Percentiles rank a stretch among this genome's conserved stretches.
Evolutionary conservation across 202 grass and related monocot species (phyloP).

Genomic region (Carex sylvatica): DNA sequence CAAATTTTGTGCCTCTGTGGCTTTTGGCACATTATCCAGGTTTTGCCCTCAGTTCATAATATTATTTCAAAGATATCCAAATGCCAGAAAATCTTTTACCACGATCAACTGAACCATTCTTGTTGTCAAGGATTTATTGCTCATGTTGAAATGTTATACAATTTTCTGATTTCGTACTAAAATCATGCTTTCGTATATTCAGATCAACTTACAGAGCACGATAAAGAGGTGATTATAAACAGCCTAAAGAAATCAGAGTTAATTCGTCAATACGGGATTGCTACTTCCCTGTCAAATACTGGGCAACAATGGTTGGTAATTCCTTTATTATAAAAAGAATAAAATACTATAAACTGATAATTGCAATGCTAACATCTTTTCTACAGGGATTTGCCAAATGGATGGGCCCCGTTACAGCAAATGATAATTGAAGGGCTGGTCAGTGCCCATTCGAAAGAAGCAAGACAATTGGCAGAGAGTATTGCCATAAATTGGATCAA

Average conservation of each 20-base stretch:
- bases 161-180: neutral
- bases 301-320: too few species aligned
- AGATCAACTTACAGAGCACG: slow-evolving; percentile 23
- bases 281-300: too few species aligned
- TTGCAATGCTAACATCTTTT: too few species aligned
- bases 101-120: neutral
- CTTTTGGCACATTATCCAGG: slow-evolving; percentile 54
- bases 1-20: slow-evolving; percentile 84
- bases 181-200: neutral
- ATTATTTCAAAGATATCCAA: neutral
- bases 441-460: too few species aligned
- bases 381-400: too few species aligned
- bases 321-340: too few species aligned
- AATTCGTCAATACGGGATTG: slow-evolving; percentile 26
- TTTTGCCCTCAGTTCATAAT: slow-evolving; percentile 15
- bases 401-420: too few species aligned
- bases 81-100: neutral
- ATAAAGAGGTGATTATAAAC: slow-evolving; percentile 42
- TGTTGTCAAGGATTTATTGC: neutral
- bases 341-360: too few species aligned
- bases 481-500: too few species aligned
- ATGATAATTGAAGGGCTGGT: too few species aligned
- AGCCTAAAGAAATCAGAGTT: slow-evolving; percentile 74
- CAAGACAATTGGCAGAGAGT: too few species aligned
- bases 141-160: neutral